Conservation (phyloP, 495 filamentous ascomycete genomes). For the Tricharina praecox region DNA sequence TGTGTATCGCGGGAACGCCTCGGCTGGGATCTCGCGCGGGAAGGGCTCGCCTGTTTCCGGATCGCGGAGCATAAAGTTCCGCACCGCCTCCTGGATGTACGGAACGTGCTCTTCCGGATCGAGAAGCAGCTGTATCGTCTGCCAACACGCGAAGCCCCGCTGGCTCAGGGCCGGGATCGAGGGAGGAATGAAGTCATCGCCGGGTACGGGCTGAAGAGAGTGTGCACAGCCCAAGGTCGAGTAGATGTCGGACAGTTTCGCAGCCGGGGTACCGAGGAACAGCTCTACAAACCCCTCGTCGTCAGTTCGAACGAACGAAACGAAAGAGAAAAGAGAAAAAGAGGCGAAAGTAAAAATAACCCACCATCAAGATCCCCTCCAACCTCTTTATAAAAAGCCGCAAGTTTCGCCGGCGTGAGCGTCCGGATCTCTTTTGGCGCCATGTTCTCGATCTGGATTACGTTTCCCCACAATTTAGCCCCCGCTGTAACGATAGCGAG, state of each 20-base stretch:
- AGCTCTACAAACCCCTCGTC: constrained; percentile 31
- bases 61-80: constrained; percentile 54
- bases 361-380: constrained; percentile 74
- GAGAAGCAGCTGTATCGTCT: constrained; percentile 78
- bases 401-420: constrained; percentile 67
- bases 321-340: not conserved
- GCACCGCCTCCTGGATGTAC: constrained; percentile 66
- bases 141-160: constrained; percentile 80
- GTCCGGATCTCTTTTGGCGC: constrained; percentile 45
- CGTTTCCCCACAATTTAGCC: not conserved
- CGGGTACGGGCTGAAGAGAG: constrained; percentile 46
- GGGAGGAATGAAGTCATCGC: constrained; percentile 55
- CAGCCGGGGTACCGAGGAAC: constrained; percentile 59
- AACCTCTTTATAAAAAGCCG: constrained; percentile 71
- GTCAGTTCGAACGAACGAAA: constrained; percentile 1
- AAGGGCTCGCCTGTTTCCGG: constrained; percentile 55
- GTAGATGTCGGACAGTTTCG: constrained; percentile 77
- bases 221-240: constrained; percentile 79
- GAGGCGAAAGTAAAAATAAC: constrained; percentile 9
- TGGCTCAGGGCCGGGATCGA: constrained; percentile 65
- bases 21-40: constrained; percentile 56
- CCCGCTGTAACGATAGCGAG: too few species aligned
- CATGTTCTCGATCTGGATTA: constrained; percentile 40
- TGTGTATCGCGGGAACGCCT: constrained; percentile 55
- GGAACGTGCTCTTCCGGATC: constrained; percentile 75